phyloP scores from a whole-genome alignment of 208 protist genomes.

The Trypanosoma scelopori region DNA sequence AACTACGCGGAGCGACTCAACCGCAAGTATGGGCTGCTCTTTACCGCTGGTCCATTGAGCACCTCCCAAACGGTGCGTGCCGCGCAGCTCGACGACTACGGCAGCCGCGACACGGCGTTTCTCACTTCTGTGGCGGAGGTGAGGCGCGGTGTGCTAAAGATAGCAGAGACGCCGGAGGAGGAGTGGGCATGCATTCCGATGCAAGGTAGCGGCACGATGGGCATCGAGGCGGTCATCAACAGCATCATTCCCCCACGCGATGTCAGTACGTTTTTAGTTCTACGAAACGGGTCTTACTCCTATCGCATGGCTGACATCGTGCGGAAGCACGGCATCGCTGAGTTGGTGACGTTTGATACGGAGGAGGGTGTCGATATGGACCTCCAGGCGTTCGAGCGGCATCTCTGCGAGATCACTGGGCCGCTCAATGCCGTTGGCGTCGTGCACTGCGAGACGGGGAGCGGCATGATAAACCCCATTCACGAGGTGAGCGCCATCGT shows the following conservation, averaged over 20 bases:
- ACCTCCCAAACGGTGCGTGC: slow-evolving; percentile 44
- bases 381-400: slow-evolving; percentile 25
- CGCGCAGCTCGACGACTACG: slow-evolving; percentile 58
- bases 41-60: slow-evolving; percentile 58
- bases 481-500: slow-evolving; percentile 37
- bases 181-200: slow-evolving; percentile 50
- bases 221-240: slow-evolving; percentile 48
- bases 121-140: slow-evolving; percentile 40
- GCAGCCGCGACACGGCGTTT: slow-evolving; percentile 57
- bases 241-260: slow-evolving; percentile 35
- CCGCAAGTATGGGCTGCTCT: slow-evolving; percentile 45
- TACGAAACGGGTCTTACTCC: slow-evolving; percentile 62
- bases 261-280: slow-evolving; percentile 35
- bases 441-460: slow-evolving; percentile 77
- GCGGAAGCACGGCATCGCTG: slow-evolving; percentile 33
- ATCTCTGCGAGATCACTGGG: slow-evolving; percentile 12
- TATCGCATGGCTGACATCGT: slow-evolving; percentile 53
- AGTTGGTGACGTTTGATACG: slow-evolving; percentile 31
- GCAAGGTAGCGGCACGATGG: slow-evolving; percentile 65
- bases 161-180: slow-evolving; percentile 26
- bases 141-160: slow-evolving; percentile 33
- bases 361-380: slow-evolving; percentile 40
- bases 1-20: slow-evolving; percentile 30
- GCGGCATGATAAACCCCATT: slow-evolving; percentile 65
- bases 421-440: slow-evolving; percentile 41